Base-by-base conservation (phyloP, 495 filamentous ascomycete genomes). In the Thozetella sp. region DNA sequence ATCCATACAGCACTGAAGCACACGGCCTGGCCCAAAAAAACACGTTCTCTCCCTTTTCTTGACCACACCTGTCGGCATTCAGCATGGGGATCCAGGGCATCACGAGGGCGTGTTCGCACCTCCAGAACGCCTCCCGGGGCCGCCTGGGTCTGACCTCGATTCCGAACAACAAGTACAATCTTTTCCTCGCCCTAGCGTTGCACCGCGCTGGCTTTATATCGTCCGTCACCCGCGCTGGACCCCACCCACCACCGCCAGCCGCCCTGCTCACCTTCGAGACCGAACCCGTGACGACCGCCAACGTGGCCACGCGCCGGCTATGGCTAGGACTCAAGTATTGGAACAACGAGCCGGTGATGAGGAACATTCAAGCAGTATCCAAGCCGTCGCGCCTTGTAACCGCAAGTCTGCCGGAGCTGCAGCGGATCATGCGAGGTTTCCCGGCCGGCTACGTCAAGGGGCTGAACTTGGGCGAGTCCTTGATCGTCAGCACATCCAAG, bases 291-390 rank as follows among this genome's bases (percentile, higher is more conserved):
- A 97, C 92, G 23, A 85, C 87, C 55, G 85, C 81, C 63, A 98
- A 97, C 75, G 80, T 93, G 3, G 81, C 92, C 1, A 83, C 83
- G 37, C 77, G 93, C 66, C 81, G 95, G 51, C 74, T 99, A 9
- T 99, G 95, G 95, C 66, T 99, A 10, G 93, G 93, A 10, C 74
- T 98, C 66, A 98, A 98, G 79, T 99, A 99, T 80, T 93, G 84
- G 84, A 87, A 93, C 66, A 91, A 91, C 68, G 78, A 90, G 70
- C 91, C 96, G 2, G 95, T 99, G 53, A 68, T 99, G 57, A 82
- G 81, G 27, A 79, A 86, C 66, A 83, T 97, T 73, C 63, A 64
- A 25, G 74, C 93, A 75, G 78, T 96, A 50, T 88, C 84, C 66
- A 95, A 89, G 69, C 92, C 93, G 11, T 96, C 82, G 67, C 83